Conservation (phyloP, 345 rosid genomes). For the Leavenworthia alabamica region DNA sequence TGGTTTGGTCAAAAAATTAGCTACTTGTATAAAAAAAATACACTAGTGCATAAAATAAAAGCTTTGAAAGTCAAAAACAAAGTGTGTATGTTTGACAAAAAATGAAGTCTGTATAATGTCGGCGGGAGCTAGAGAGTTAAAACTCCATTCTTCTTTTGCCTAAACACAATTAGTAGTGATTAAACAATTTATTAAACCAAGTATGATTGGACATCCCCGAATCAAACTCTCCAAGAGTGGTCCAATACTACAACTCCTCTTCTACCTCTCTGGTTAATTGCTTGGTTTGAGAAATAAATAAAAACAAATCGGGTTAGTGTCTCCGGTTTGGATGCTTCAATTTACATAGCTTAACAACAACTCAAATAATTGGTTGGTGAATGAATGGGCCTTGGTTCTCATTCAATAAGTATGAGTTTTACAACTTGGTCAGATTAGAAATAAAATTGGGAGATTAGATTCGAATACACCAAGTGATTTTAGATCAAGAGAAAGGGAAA, state of each 20-base stretch:
- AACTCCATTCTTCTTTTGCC: not conserved
- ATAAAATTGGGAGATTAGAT: too few relatives aligned
- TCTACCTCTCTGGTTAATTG: not conserved
- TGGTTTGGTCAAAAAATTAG: not conserved
- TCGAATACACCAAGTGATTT: conserved; percentile 8
- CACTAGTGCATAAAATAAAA: conserved; percentile 1
- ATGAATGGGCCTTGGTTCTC: not conserved
- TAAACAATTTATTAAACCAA: not conserved
- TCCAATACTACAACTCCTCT: not conserved
- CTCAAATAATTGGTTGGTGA: too few relatives aligned
- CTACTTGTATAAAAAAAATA: not conserved
- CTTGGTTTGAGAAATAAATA: not conserved
- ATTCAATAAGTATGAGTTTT: too few relatives aligned
- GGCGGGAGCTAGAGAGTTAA: conserved; percentile 12
- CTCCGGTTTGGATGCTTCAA: not conserved
- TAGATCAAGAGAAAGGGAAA: not conserved
- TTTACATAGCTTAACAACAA: not conserved
- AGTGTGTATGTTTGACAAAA: conserved; percentile 24
- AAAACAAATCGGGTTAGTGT: too few relatives aligned
- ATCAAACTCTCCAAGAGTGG: conserved; percentile 7
- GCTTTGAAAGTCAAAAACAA: conserved; percentile 16
- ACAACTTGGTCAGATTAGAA: too few relatives aligned
- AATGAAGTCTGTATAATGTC: conserved; percentile 1
- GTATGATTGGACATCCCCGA: not conserved
- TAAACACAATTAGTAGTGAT: conserved; percentile 4